Conservation (phyloP, 2,329 filamentous ascomycete genomes). For the Trichoderma polysporum region DNA sequence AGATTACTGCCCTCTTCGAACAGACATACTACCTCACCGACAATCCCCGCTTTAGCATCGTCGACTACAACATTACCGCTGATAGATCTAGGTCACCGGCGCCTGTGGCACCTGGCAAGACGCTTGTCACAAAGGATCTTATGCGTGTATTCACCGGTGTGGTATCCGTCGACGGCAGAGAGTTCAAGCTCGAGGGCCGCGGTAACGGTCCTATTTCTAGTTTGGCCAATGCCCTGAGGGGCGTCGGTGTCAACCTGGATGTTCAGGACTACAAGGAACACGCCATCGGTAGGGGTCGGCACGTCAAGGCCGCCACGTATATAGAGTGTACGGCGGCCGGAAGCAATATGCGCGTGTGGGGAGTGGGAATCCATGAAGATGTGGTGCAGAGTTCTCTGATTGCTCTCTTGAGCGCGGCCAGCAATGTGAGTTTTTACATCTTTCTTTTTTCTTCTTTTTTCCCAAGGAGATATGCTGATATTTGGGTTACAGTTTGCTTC, state of each 20-base stretch:
- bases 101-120: conserved; percentile 66
- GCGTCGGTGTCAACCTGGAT: conserved; percentile 81
- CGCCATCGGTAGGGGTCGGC: conserved; percentile 75
- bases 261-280: conserved; percentile 97
- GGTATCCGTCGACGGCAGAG: conserved; percentile 74
- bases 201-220: conserved; percentile 92
- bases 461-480: conserved; percentile 3
- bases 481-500: conserved; percentile 62
- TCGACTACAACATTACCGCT: conserved; percentile 84
- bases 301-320: conserved; percentile 92
- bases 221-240: conserved; percentile 75
- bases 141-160: conserved; percentile 83
- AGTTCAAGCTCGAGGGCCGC: conserved; percentile 74
- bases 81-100: conserved; percentile 77
- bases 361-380: conserved; percentile 55
- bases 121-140: conserved; percentile 73
- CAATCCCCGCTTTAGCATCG: conserved; percentile 79
- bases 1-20: conserved; percentile 88
- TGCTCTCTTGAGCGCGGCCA: conserved; percentile 80
- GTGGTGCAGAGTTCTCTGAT: conserved; percentile 87
- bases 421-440: conserved; percentile 63
- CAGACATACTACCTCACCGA: conserved; percentile 79
- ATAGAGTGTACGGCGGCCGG: conserved; percentile 78
- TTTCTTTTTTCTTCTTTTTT: not conserved
- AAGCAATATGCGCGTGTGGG: conserved; percentile 75